phyloP scores from a whole-genome alignment of 345 rosid species.

The Lenwebbia sp. region DNA sequence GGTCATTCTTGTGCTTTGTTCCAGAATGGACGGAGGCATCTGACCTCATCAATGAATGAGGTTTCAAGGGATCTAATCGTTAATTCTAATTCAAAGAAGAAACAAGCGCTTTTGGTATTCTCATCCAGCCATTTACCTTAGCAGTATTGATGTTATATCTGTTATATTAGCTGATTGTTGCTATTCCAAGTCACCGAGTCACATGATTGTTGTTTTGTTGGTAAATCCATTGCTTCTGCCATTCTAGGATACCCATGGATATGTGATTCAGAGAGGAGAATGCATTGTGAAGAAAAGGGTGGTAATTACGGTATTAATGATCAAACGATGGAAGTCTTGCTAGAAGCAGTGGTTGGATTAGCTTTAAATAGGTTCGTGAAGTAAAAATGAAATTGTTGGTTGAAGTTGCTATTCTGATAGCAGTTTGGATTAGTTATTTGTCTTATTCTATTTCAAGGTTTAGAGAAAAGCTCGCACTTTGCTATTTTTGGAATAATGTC shows the following conservation, averaged over 20 bases:
- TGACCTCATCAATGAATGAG: constrained; percentile 86
- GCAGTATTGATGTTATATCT: background rate
- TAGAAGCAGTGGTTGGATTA: background rate
- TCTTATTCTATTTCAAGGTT: background rate
- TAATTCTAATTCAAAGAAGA: constrained; percentile 79
- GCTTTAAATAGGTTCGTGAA: background rate
- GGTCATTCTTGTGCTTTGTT: constrained; percentile 9
- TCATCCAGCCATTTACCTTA: constrained; percentile 2
- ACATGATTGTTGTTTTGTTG: background rate
- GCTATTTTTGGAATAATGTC: background rate
- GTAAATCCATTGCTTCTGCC: background rate
- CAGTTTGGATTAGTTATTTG: background rate
- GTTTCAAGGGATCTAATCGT: constrained; percentile 98
- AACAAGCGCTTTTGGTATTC: constrained; percentile 85
- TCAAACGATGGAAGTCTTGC: background rate
- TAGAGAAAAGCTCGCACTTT: background rate
- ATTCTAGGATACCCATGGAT: background rate
- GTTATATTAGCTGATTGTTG: background rate
- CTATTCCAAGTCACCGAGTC: background rate
- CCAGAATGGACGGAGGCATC: constrained; percentile 96
- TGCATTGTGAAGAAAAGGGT: background rate
- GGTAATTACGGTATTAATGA: background rate
- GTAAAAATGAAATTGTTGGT: background rate
- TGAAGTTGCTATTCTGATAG: background rate
- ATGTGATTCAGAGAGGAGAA: background rate